These are phyloP conservation scores for Colletotrichum sp. DNA, from an alignment of 2,329 filamentous ascomycete species.

Conservation along the genomic window DNA sequence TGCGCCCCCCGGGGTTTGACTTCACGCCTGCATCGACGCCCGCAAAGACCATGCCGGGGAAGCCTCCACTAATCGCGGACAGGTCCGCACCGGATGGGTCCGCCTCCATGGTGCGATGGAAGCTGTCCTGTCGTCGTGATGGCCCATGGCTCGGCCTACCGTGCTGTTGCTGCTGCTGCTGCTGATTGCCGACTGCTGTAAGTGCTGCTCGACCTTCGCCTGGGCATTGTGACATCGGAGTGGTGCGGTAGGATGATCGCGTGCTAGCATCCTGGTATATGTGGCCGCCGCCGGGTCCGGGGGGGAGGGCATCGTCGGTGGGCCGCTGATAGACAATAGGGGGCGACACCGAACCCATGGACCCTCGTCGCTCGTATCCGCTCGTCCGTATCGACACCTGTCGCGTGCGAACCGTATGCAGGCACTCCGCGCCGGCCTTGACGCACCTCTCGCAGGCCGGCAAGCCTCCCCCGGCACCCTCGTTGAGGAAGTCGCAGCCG, in stretches of 20 bases:
- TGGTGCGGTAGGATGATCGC: not conserved
- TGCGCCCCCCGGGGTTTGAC: not conserved
- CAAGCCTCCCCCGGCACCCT: not conserved
- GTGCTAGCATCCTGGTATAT: not conserved
- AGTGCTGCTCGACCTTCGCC: not conserved
- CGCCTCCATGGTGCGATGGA: not conserved
- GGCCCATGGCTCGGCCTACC: not conserved
- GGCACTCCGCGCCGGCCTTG: constrained; percentile 7
- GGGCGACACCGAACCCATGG: not conserved
- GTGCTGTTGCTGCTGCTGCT: not conserved
- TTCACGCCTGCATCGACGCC: not conserved
- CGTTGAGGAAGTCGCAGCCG: not conserved
- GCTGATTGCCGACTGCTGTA: not conserved
- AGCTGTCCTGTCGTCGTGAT: not conserved
- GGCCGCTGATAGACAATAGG: not conserved
- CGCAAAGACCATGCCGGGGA: not conserved
- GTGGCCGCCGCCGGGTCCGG: not conserved
- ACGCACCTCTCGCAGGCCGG: not conserved
- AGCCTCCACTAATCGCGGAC: not conserved
- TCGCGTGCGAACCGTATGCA: not conserved
- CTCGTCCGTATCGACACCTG: not conserved
- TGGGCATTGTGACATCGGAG: not conserved
- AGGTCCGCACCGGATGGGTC: not conserved
- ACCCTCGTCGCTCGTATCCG: not conserved
- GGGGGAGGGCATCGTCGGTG: not conserved